Conservation (phyloP, 2,329 filamentous ascomycete species). For the Calonectria ilicicola region DNA sequence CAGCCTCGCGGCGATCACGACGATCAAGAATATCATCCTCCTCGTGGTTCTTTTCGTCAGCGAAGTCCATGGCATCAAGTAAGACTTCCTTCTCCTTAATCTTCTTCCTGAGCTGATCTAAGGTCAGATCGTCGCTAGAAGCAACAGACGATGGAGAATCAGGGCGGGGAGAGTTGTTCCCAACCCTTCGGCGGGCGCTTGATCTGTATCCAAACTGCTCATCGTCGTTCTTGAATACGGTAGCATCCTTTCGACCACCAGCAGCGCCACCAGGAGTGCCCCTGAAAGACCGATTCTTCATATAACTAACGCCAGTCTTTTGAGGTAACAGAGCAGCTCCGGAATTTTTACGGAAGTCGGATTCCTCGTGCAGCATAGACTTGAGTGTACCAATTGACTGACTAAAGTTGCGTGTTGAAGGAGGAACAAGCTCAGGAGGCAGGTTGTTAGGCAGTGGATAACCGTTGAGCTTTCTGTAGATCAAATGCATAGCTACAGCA, state of each 20-base stretch:
- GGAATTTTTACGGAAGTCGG: constrained; percentile 87
- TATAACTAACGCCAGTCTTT: constrained; percentile 96
- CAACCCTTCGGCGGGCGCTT: constrained; percentile 88
- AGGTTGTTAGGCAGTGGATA: constrained; percentile 91
- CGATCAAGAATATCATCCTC: constrained; percentile 94
- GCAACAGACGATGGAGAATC: constrained; percentile 76
- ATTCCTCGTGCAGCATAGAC: constrained; percentile 88
- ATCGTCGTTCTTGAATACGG: constrained; percentile 96
- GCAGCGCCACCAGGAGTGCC: constrained; percentile 68
- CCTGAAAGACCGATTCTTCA: constrained; percentile 95
- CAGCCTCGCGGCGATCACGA: constrained; percentile 89
- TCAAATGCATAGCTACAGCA: constrained; percentile 98
- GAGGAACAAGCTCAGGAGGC: constrained; percentile 92
- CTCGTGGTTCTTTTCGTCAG: constrained; percentile 89
- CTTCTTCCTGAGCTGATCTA: constrained; percentile 92
- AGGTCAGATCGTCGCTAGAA: constrained; percentile 82
- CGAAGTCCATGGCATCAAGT: constrained; percentile 95
- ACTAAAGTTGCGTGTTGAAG: constrained; percentile 92
- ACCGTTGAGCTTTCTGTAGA: constrained; percentile 96
- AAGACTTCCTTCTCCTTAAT: constrained; percentile 95
- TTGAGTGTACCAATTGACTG: constrained; percentile 95
- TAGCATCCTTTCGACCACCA: constrained; percentile 87
- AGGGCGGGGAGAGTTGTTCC: constrained; percentile 84
- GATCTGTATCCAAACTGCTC: constrained; percentile 93
- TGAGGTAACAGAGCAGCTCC: constrained; percentile 93